Evolutionary conservation across 2,329 filamentous ascomycete species (phyloP).

Genomic region (Cladophialophora exuberans): DNA sequence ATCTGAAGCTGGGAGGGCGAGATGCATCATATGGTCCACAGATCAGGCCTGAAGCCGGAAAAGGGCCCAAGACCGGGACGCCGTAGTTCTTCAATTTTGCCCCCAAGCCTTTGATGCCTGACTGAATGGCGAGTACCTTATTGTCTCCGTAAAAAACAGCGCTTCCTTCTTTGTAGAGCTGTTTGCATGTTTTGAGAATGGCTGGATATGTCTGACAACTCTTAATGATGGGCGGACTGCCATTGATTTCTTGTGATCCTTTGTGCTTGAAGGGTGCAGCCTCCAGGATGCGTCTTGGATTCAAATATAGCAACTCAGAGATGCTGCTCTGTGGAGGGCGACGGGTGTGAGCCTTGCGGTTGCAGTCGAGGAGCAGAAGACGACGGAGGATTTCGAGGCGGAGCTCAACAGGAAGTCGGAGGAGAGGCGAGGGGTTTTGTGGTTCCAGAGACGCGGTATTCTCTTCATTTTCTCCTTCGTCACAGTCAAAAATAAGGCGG

Average conservation of each 20-base stretch:
- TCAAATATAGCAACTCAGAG: slow-evolving; percentile 17
- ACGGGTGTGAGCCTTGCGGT: slow-evolving; percentile 25
- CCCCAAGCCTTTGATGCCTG: slow-evolving; percentile 24
- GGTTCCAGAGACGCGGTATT: slow-evolving; percentile 1
- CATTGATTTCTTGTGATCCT: slow-evolving; percentile 28
- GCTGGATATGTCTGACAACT: slow-evolving; percentile 22
- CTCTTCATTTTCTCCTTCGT: slow-evolving; percentile 20
- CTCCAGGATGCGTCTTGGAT: slow-evolving; percentile 27
- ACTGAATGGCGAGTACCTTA: slow-evolving; percentile 26
- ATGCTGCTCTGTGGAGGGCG: slow-evolving; percentile 18
- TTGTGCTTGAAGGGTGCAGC: slow-evolving; percentile 27
- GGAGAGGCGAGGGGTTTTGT: slow-evolving; percentile 8
- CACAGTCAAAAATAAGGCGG: slow-evolving; percentile 26
- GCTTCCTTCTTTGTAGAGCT: slow-evolving; percentile 22
- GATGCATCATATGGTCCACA: background rate
- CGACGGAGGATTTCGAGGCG: slow-evolving; percentile 29
- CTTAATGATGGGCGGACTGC: slow-evolving; percentile 20
- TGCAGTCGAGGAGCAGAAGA: slow-evolving; percentile 23
- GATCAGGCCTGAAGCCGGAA: slow-evolving; percentile 16
- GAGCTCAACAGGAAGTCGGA: slow-evolving; percentile 26
- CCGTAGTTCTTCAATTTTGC: slow-evolving; percentile 30
- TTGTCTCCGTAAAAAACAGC: slow-evolving; percentile 27
- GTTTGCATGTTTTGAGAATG: slow-evolving; percentile 24
- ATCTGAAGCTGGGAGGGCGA: background rate
- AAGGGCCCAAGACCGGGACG: slow-evolving; percentile 23